A percentile compares a stretch with the other conserved stretches of the same genome.
Conservation (phyloP, 805 yeast genomes). For the Candida sphagnicola region DNA sequence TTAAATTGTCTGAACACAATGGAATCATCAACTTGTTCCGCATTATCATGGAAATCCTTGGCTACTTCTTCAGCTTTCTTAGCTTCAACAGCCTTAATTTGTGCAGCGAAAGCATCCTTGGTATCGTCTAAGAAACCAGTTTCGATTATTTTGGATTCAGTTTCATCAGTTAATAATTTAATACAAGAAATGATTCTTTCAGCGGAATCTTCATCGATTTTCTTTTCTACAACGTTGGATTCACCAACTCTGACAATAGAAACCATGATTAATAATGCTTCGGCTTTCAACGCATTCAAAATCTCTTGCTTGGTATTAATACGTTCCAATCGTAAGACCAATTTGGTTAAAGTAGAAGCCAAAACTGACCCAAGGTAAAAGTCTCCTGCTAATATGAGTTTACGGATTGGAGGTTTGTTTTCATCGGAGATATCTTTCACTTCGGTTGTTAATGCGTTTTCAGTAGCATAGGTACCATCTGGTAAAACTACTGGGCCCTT, state of each 20-base stretch:
- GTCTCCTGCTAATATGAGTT: constrained; percentile 79
- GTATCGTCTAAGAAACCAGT: constrained; percentile 84
- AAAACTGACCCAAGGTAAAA: constrained; percentile 87
- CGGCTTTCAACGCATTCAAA: constrained; percentile 86
- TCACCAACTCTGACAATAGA: constrained; percentile 88
- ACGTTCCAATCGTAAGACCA: constrained; percentile 71
- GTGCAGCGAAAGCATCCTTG: constrained; percentile 73
- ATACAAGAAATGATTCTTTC: constrained; percentile 90
- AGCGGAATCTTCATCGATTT: constrained; percentile 94
- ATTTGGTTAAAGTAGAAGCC: constrained; percentile 82
- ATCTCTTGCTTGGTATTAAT: constrained; percentile 50
- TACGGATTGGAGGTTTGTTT: constrained; percentile 69
- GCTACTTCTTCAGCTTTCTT: constrained; percentile 55
- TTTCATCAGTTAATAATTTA: constrained; percentile 68
- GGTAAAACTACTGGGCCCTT: constrained; percentile 84
- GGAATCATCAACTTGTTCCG: constrained; percentile 76
- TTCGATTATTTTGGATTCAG: constrained; percentile 49
- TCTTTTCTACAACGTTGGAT: constrained; percentile 60
- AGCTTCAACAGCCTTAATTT: constrained; percentile 57
- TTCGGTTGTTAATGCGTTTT: constrained; percentile 66
- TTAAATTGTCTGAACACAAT: constrained; percentile 77
- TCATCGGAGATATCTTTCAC: constrained; percentile 30
- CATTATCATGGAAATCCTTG: constrained; percentile 54
- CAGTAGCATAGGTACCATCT: constrained; percentile 99
- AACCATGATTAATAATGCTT: constrained; percentile 89